Conservation (phyloP, 805 yeast species). For the Cyberlindnera petersonii region DNA sequence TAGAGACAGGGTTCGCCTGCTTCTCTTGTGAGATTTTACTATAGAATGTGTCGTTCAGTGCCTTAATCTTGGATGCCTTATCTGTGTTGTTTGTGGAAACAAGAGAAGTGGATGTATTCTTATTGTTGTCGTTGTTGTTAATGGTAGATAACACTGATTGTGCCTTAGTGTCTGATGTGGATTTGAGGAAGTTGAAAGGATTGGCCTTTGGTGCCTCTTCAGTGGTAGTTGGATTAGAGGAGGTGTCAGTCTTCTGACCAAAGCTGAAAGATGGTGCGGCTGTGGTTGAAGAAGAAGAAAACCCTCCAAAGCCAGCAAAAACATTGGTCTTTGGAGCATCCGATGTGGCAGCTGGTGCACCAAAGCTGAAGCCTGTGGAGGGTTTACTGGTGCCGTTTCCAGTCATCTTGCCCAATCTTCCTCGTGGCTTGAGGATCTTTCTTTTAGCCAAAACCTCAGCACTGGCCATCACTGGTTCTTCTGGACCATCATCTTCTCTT, state of each 20-base stretch:
- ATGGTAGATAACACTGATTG: conserved; percentile 4
- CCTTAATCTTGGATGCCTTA: conserved; percentile 49
- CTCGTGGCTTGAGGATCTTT: conserved; percentile 60
- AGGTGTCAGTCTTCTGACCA: conserved; percentile 3
- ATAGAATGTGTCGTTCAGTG: conserved; percentile 60
- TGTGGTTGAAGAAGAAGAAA: conserved; percentile 4
- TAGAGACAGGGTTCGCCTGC: conserved; percentile 44
- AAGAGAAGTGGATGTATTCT: conserved; percentile 4
- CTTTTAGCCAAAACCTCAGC: conserved; percentile 61
- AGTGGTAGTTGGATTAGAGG: conserved; percentile 4
- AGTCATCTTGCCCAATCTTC: conserved; percentile 31
- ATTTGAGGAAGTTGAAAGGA: too few relatives aligned
- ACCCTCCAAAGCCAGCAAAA: conserved; percentile 14
- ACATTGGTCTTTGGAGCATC: conserved; percentile 6
- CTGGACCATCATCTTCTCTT: conserved; percentile 37
- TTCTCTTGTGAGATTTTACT: conserved; percentile 43
- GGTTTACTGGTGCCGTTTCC: conserved; percentile 2
- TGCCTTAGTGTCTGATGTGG: too few relatives aligned
- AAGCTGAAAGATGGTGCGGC: conserved; percentile 10
- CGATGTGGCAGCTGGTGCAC: conserved; percentile 1
- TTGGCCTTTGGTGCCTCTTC: conserved; percentile 1
- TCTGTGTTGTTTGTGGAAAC: conserved; percentile 26
- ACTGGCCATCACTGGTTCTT: conserved; percentile 46
- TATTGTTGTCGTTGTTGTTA: conserved; percentile 2
- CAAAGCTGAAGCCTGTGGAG: conserved; percentile 12